Evolutionary conservation across 192 early-diverging fungal genomes (phyloP).

Genomic region (Podila minutissima): DNA sequence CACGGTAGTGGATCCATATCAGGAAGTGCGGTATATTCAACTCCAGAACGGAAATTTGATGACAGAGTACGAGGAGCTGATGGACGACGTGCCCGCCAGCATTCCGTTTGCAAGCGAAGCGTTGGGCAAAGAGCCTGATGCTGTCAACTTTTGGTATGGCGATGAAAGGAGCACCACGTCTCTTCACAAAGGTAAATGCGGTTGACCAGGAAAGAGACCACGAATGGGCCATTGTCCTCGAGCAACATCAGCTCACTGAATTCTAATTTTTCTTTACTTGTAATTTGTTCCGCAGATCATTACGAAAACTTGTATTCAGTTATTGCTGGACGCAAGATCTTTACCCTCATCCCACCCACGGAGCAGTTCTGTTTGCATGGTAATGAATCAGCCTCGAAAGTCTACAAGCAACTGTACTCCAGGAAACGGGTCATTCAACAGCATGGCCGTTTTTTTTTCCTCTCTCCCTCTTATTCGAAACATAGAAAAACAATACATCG

Average conservation of each 20-base stretch:
- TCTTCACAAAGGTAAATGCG: constrained; percentile 53
- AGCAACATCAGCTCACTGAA: background rate
- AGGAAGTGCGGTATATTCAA: constrained; percentile 57
- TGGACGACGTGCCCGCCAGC: constrained; percentile 51
- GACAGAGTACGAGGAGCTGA: constrained; percentile 51
- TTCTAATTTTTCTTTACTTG: background rate
- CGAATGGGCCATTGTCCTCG: background rate
- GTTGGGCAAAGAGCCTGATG: constrained; percentile 53
- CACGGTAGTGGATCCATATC: constrained; percentile 10
- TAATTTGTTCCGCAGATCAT: constrained; percentile 39
- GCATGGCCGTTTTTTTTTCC: constrained; percentile 4
- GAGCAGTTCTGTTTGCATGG: constrained; percentile 62
- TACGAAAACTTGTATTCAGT: constrained; percentile 67
- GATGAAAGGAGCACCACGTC: constrained; percentile 55
- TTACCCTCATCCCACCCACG: constrained; percentile 58
- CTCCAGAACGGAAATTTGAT: constrained; percentile 61
- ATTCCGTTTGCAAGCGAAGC: constrained; percentile 58
- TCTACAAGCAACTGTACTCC: background rate
- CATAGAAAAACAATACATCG: constrained; percentile 42
- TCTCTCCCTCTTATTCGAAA: background rate
- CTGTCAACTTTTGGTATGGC: constrained; percentile 66
- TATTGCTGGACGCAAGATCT: constrained; percentile 57
- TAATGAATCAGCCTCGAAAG: constrained; percentile 3
- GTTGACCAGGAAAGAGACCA: background rate
- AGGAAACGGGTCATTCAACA: background rate